A percentile compares a stretch with the other conserved stretches of the same genome.
Evolutionary conservation across 2,329 filamentous ascomycete species (phyloP).

Genomic region (Trichoderma harzianum): DNA sequence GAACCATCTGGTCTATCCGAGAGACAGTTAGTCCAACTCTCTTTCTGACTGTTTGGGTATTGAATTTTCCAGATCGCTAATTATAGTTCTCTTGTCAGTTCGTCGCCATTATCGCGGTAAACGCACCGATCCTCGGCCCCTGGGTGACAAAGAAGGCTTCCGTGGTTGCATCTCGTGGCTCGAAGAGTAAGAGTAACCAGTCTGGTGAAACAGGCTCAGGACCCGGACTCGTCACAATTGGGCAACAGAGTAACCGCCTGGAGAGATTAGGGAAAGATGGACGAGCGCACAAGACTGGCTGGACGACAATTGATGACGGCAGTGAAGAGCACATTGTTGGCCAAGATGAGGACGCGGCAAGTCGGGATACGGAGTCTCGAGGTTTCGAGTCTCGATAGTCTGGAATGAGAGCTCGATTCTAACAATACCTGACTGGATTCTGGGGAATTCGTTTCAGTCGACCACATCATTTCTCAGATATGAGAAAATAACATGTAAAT

Average conservation of each 20-base stretch:
- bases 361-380: not conserved
- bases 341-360: not conserved
- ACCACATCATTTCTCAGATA: not conserved
- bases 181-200: not conserved
- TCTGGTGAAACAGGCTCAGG: not conserved
- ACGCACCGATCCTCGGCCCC: conserved; percentile 25
- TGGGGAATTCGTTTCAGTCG: not conserved
- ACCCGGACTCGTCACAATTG: conserved; percentile 23
- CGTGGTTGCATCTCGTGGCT: conserved; percentile 7
- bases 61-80: not conserved
- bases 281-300: conserved; percentile 18
- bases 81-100: conserved; percentile 17
- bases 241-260: conserved; percentile 20
- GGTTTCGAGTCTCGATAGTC: not conserved
- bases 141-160: conserved; percentile 24
- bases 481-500: not conserved
- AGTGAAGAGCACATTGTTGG: conserved; percentile 22
- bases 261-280: conserved; percentile 22
- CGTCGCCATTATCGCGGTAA: conserved; percentile 26
- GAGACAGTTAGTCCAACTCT: conserved; percentile 22
- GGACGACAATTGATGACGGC: conserved; percentile 25
- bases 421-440: not conserved
- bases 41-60: not conserved
- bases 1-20: conserved; percentile 28
- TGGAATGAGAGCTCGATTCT: not conserved